Evolutionary conservation across 495 filamentous ascomycete genomes (phyloP).

Genomic region (Chaetomium cochliodes): DNA sequence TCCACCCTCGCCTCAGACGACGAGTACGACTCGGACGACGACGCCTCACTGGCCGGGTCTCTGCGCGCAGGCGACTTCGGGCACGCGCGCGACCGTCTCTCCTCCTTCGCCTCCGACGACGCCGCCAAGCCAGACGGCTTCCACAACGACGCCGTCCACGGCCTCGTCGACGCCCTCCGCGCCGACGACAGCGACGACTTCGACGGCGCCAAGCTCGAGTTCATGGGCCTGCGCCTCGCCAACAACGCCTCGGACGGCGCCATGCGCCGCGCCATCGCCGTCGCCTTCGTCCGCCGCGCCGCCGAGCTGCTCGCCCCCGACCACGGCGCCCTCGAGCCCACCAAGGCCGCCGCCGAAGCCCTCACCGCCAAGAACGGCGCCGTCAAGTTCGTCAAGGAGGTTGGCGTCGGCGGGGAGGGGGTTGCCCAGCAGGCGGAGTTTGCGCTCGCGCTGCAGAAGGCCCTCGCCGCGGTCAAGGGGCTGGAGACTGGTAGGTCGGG

Average conservation of each 20-base stretch:
- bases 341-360: constrained; percentile 64
- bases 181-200: constrained; percentile 60
- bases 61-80: constrained; percentile 26
- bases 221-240: constrained; percentile 82
- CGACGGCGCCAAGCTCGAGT: constrained; percentile 85
- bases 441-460: constrained; percentile 74
- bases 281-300: constrained; percentile 79
- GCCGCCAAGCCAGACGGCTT: constrained; percentile 60
- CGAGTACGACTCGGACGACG: constrained; percentile 43
- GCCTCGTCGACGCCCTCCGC: constrained; percentile 75
- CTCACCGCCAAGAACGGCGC: constrained; percentile 49
- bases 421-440: constrained; percentile 75
- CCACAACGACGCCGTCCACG: constrained; percentile 81
- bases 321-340: constrained; percentile 49
- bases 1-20: constrained; percentile 55
- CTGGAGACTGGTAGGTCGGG: constrained; percentile 51
- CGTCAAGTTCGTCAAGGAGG: constrained; percentile 51
- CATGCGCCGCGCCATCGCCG: constrained; percentile 80
- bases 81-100: constrained; percentile 44
- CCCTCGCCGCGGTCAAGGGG: constrained; percentile 60
- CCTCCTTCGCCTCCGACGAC: constrained; percentile 54
- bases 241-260: constrained; percentile 85
- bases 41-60: constrained; percentile 29
- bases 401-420: constrained; percentile 48
- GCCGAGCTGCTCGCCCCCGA: constrained; percentile 65